Conservation (phyloP, 257 asterid genomes). For the Solanum chmielewskii region DNA sequence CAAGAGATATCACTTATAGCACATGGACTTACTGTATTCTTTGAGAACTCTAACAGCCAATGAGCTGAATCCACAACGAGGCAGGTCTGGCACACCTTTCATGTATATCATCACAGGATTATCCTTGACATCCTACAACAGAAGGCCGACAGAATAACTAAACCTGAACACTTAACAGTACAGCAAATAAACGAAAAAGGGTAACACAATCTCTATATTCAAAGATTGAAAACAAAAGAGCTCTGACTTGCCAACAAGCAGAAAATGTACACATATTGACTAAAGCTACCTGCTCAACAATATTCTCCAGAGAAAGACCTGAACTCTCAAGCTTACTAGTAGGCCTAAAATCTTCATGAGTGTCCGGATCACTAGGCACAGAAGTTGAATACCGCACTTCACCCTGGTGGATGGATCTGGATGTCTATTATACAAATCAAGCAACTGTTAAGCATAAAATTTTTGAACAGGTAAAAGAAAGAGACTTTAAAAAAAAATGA, state of each 20-base stretch:
- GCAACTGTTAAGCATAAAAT: not conserved
- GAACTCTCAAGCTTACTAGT: conserved; percentile 50
- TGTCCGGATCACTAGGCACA: conserved; percentile 69
- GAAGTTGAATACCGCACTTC: conserved; percentile 34
- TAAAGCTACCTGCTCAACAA: conserved; percentile 67
- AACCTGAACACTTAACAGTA: not conserved
- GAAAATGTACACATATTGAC: not conserved
- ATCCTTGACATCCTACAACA: conserved; percentile 75
- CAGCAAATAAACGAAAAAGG: not conserved
- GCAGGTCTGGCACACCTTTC: conserved; percentile 87
- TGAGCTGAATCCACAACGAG: conserved; percentile 95
- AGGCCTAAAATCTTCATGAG: conserved; percentile 81
- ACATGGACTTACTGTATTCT: conserved; percentile 57
- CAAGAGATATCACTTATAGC: not conserved
- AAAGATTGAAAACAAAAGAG: not conserved
- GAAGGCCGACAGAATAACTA: conserved; percentile 7
- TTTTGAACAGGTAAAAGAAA: not conserved
- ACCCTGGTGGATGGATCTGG: conserved; percentile 33
- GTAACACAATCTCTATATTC: not conserved
- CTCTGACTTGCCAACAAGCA: not conserved
- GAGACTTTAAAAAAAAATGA: not conserved
- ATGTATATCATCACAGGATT: conserved; percentile 94
- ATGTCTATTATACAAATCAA: conserved; percentile 24
- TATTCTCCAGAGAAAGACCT: conserved; percentile 41
- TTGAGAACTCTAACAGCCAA: conserved; percentile 79